Base-by-base conservation (phyloP, 176 grass and related monocot species). In the Musa acuminata region DNA sequence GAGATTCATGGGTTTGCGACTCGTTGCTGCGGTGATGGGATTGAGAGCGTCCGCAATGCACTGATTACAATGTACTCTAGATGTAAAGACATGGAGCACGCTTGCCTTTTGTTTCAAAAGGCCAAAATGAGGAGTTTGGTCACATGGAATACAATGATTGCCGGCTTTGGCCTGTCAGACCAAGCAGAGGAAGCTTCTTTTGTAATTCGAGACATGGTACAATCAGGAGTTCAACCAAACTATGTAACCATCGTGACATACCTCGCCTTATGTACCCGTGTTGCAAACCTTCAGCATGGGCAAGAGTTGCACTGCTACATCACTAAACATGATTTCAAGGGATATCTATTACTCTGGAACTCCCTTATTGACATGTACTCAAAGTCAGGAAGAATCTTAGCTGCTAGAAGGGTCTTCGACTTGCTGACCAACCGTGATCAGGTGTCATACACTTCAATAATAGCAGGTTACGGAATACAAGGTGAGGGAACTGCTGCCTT, bases 91-190 rank as follows among this genome's bases (percentile, higher is more conserved):
- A 75, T 83, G 77, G 79, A 77, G 8, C 73, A 51, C 65, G 84
- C 87, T 71, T 67, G 50, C 63, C 55, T 62, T 72, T 23, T 92
- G 69, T 92, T 92, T 69, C 55, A 23, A 29, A 77, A 77, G 68
- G 53, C 50, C 20, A 63, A 62, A 22, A 48, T 64, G 49, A 72
- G 57, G 20, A 83, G 84, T 52, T 77, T 92, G 20, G 75, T 89
- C 8, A 87, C 90, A n/a, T 92, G 90, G 90, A 92, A 92, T 27
- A 59, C 84, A 0, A 92, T 92, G 81, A 60, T 92, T 19, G 68
- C 87, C 14, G 80, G 84, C 27, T 87, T 82, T 75, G 79, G 78
- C 1, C 75, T 84, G 20, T 55, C 67, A 0, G 84, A 92, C 80
- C 80, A 29, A 67, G 84, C 87, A 16, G 84, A 89, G 69, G 76